These are phyloP conservation scores for Neopestalotiopsis sp. DNA, from an alignment of 2,329 filamentous ascomycete species.

Conservation along the genomic window DNA sequence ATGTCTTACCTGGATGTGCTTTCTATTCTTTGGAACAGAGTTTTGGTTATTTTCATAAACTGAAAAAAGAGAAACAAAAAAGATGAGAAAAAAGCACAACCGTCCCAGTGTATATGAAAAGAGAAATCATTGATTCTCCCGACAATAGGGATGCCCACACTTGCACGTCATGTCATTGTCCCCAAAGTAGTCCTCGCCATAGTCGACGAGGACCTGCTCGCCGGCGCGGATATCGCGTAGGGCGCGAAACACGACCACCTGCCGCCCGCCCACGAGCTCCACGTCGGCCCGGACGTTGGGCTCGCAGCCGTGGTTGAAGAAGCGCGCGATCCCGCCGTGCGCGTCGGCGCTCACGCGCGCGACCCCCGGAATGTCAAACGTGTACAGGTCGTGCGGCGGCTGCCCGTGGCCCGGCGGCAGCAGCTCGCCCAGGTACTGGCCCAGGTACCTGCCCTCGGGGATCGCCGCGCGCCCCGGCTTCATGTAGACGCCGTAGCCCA, in stretches of 20 bases:
- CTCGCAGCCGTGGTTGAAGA: conserved; percentile 3
- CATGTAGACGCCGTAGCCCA: conserved; percentile 1
- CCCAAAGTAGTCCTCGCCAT: not conserved
- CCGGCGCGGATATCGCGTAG: not conserved
- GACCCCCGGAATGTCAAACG: not conserved
- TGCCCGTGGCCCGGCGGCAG: not conserved
- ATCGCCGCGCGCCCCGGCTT: not conserved
- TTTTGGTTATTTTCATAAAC: too few relatives aligned
- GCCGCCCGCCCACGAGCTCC: not conserved
- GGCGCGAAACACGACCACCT: not conserved
- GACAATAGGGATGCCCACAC: not conserved
- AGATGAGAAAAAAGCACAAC: too few relatives aligned
- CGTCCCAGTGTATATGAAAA: too few relatives aligned
- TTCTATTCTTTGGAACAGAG: too few relatives aligned
- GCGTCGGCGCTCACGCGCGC: not conserved
- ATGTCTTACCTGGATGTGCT: too few relatives aligned
- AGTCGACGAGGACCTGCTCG: conserved; percentile 8
- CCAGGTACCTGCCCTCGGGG: not conserved
- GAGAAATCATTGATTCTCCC: too few relatives aligned
- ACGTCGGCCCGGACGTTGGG: not conserved
- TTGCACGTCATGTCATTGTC: not conserved
- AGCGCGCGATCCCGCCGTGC: not conserved
- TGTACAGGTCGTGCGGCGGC: not conserved
- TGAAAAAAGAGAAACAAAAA: too few relatives aligned
- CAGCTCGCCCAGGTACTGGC: conserved; percentile 6